phyloP scores from a whole-genome alignment of 345 rosid genomes.

The Camelina sativa region DNA sequence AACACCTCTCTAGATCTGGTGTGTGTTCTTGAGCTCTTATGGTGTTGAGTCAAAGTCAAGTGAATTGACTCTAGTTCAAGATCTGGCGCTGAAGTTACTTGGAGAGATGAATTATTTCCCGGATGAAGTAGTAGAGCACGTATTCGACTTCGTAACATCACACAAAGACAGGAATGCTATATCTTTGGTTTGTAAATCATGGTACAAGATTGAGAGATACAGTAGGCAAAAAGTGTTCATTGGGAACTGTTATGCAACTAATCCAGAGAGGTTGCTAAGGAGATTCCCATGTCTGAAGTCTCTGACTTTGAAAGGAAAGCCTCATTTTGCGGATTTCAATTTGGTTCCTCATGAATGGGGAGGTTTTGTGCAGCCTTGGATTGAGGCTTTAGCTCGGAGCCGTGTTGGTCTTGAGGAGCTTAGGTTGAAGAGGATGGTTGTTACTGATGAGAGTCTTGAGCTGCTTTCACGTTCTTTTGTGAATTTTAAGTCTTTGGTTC shows the following conservation, averaged over 20 bases:
- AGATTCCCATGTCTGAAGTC: conserved; percentile 83
- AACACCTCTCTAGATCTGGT: background rate
- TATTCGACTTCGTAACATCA: conserved; percentile 70
- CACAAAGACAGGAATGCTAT: conserved; percentile 79
- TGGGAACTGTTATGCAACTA: conserved; percentile 88
- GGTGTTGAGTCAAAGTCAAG: background rate
- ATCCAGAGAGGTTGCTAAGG: conserved; percentile 66
- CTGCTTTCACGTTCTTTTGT: conserved; percentile 68
- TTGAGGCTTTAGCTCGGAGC: conserved; percentile 64
- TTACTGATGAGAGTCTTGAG: conserved; percentile 85
- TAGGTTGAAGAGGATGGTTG: conserved; percentile 93
- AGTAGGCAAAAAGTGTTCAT: conserved; percentile 71
- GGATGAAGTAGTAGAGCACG: conserved; percentile 89
- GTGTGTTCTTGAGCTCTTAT: background rate
- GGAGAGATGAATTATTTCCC: conserved; percentile 87
- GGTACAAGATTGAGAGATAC: conserved; percentile 84
- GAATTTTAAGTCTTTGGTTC: conserved; percentile 88
- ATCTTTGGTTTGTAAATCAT: conserved; percentile 82
- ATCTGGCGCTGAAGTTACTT: background rate
- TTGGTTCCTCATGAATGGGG: conserved; percentile 95
- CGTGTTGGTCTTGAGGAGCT: conserved; percentile 84
- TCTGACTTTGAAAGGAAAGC: conserved; percentile 85
- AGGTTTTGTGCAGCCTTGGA: conserved; percentile 78
- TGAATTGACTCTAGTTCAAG: background rate
- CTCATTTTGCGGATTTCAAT: conserved; percentile 97